Base-by-base conservation (phyloP, 176 grass and related monocot genomes). In the Oryza glumipatula region DNA sequence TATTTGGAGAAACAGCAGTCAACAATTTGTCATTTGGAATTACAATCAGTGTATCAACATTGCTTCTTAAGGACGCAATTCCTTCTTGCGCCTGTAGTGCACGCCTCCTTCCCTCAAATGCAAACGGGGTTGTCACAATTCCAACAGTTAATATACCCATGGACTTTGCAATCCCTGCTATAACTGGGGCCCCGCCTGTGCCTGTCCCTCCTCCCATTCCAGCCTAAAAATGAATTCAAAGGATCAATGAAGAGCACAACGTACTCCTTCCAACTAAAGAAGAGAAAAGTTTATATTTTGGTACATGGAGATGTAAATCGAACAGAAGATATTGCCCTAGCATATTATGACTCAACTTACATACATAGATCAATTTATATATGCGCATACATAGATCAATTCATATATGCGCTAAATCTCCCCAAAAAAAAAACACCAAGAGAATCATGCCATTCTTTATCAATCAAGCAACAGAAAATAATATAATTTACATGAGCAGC, bases 1-100 rank as follows among this genome's bases (percentile, higher is more conserved):
- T 91, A 83, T 96, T 96, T 80, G 91, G 94, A 73, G 91, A 91
- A 48, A 93, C 94, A 87, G 91, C 91, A 73, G 86, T 78, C 65
- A 96, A 82, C 64, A 96, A 85, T 81, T 96, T 96, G 82, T 96
- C 94, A 67, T 96, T 96, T 87, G 91, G 91, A 75, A 96, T 96
- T 71, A 96, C 89, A 48, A 96, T 96, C 51, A 96, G 84, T 17
- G 94, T 96, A 85, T 96, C 94, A 16, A 96, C 94, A 83, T 90
- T 96, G 87, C 92, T 91, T 69, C 94, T 87, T 22, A 96, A 76
- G 11, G 91, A 83, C 10, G 91, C 91, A 76, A 91, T 96, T 80
- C 94, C 94, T 88, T 96, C 94, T 47, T 96, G 94, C 73, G 94
- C 94, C 78, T 96, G 94, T 33, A 96, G 88, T 63, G 86, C 89